These are phyloP conservation scores for Ceratocystis ficicola DNA, from an alignment of 2,329 filamentous ascomycete genomes.

Conservation along the genomic window DNA sequence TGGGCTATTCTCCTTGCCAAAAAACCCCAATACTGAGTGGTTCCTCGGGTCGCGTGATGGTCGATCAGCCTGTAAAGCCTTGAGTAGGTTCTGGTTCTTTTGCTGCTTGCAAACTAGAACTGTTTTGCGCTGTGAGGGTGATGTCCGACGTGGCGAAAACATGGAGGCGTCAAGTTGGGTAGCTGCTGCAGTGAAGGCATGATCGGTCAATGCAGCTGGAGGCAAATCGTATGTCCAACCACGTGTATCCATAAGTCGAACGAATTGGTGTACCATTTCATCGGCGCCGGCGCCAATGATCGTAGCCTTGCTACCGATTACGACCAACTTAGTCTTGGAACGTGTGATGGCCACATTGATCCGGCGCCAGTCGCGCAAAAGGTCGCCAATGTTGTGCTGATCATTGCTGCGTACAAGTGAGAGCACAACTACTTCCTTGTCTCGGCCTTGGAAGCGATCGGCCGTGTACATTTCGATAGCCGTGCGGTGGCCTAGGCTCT, in stretches of 20 bases:
- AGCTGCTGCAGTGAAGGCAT: conserved; percentile 50
- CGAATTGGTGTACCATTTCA: conserved; percentile 65
- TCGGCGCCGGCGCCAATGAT: conserved; percentile 59
- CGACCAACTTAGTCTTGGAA: conserved; percentile 80
- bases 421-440: conserved; percentile 86
- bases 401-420: conserved; percentile 82
- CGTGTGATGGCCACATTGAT: conserved; percentile 95
- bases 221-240: conserved; percentile 72
- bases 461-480: conserved; percentile 89
- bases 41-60: conserved; percentile 22
- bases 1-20: conserved; percentile 36
- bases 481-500: conserved; percentile 49
- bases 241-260: conserved; percentile 61
- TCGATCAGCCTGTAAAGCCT: conserved; percentile 27
- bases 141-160: conserved; percentile 18
- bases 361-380: conserved; percentile 80
- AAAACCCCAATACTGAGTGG: conserved; percentile 19
- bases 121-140: conserved; percentile 22
- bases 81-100: conserved; percentile 25
- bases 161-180: conserved; percentile 32
- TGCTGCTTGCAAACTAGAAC: conserved; percentile 19
- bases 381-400: conserved; percentile 68
- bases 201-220: conserved; percentile 49
- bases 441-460: conserved; percentile 89
- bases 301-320: conserved; percentile 72